Conservation (phyloP, 345 rosid species). For the Erucastrum elatum region DNA sequence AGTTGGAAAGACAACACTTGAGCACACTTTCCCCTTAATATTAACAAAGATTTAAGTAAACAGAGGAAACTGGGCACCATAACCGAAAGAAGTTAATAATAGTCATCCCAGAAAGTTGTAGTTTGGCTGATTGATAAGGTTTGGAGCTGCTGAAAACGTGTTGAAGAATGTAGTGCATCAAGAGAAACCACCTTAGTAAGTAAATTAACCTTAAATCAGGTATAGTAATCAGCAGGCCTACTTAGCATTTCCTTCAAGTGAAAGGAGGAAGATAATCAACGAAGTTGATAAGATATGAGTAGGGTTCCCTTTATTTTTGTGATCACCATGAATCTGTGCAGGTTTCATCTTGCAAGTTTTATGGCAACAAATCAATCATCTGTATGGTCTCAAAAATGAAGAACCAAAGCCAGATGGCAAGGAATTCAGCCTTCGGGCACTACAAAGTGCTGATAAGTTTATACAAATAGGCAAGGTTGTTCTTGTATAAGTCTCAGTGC, state of each 20-base stretch:
- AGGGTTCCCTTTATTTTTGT: conserved; percentile 68
- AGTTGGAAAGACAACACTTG: background rate
- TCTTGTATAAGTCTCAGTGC: conserved; percentile 55
- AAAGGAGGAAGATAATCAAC: conserved; percentile 48
- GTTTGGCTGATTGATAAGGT: conserved; percentile 20
- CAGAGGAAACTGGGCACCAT: conserved; percentile 17
- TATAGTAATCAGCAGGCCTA: conserved; percentile 28
- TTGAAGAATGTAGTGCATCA: conserved; percentile 34
- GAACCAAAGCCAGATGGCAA: conserved; percentile 84
- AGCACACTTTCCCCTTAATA: background rate
- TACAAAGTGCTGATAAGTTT: conserved; percentile 79
- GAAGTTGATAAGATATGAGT: conserved; percentile 54
- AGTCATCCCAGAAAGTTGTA: conserved; percentile 11
- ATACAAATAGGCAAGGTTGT: conserved; percentile 55
- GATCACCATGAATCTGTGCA: conserved; percentile 90
- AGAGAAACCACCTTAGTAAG: conserved; percentile 15
- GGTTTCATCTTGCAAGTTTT: conserved; percentile 75
- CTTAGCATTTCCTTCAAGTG: conserved; percentile 36
- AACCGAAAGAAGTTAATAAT: conserved; percentile 1
- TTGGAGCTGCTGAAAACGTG: conserved; percentile 30
- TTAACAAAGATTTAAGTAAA: conserved; percentile 16
- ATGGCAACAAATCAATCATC: conserved; percentile 64
- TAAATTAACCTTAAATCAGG: conserved; percentile 11
- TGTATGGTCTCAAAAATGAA: conserved; percentile 65
- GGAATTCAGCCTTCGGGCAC: conserved; percentile 76